Base-by-base conservation (phyloP, 164 flowering plant species). In the Liquidambar formosana region DNA sequence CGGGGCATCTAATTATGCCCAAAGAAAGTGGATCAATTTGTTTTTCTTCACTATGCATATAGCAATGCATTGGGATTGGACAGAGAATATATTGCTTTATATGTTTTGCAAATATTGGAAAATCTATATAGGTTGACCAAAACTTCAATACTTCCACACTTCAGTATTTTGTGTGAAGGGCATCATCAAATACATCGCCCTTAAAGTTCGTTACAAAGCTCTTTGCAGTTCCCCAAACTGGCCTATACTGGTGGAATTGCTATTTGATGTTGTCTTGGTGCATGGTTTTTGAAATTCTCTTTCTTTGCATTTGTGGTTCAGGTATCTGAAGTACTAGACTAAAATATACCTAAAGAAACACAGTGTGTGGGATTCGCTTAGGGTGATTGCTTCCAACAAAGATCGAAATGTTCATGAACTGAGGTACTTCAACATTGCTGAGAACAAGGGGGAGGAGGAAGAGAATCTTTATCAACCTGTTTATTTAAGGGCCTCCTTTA, bases 271-370 rank as follows among this genome's bases (percentile, higher is more conserved):
- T 8, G 25, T 25, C 26, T 57, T 28, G 10, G 25, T 57, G 60
- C 11, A 4, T 19, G 23, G 58, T 26, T 21, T 8, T 23, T 21
- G n/a, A 43, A 47, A 12, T 18, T 26, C 5, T 48, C 49, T 61
- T 0, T 12, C n/a, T n/a, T 47, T 23, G 18, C 15, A 19, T 52
- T 5, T 19, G 44, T 60, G 5, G 15, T 73, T 54, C 73, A 89
- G 95, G 80, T 89, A 89, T 68, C 61, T 89, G 61, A 88, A 89
- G 77, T 89, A 89, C 67, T 70, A 88, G 73, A 86, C 95, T 3
- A 89, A 89, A 75, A 90, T 88, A 61, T 90, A 90, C 71, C 68
- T 90, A 77, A 90, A 88, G 91, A 88, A 90, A 65, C 89, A 90
- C 78, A 90, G 86, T 69, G 92, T 88, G 57, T 62, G 91, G 19